Percentiles rank a stretch among this genome's conserved stretches.
Evolutionary conservation across 441 rosid species (phyloP).

Genomic region (Monsonia emarginata): DNA sequence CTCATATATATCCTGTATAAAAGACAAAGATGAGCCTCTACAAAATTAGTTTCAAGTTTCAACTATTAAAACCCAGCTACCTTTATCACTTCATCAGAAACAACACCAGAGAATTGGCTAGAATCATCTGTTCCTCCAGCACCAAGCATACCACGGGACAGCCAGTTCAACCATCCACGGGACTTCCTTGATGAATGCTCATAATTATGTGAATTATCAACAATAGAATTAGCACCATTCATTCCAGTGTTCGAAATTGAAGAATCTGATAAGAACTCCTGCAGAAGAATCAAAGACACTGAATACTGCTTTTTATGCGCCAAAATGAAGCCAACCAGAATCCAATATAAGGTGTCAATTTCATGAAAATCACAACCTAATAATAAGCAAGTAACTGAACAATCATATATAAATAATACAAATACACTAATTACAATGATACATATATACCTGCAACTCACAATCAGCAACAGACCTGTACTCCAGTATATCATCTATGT

Average conservation of each 20-base stretch:
- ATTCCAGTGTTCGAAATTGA: slow-evolving; percentile 25
- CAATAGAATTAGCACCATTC: slow-evolving; percentile 24
- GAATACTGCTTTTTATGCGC: background rate
- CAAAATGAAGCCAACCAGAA: slow-evolving; percentile 11
- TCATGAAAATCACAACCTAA: background rate
- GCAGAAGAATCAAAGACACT: slow-evolving; percentile 17
- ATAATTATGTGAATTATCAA: slow-evolving; percentile 50
- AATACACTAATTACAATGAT: slow-evolving; percentile 16
- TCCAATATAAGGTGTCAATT: background rate
- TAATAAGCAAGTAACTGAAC: slow-evolving; percentile 3
- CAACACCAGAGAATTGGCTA: slow-evolving; percentile 83
- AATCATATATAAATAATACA: slow-evolving; percentile 1
- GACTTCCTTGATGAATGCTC: slow-evolving; percentile 51
- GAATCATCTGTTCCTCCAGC: slow-evolving; percentile 96
- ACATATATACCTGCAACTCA: slow-evolving; percentile 66
- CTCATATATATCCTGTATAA: slow-evolving; percentile 76
- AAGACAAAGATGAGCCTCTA: slow-evolving; percentile 18
- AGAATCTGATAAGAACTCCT: slow-evolving; percentile 48
- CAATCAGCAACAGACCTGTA: slow-evolving; percentile 77
- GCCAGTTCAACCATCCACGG: slow-evolving; percentile 94
- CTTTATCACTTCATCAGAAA: slow-evolving; percentile 92
- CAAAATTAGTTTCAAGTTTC: slow-evolving; percentile 11
- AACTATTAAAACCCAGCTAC: slow-evolving; percentile 30
- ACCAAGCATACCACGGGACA: slow-evolving; percentile 97
- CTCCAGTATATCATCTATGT: slow-evolving; percentile 71